Base-by-base conservation (phyloP, 345 rosid genomes). In the Pugionium cornutum region DNA sequence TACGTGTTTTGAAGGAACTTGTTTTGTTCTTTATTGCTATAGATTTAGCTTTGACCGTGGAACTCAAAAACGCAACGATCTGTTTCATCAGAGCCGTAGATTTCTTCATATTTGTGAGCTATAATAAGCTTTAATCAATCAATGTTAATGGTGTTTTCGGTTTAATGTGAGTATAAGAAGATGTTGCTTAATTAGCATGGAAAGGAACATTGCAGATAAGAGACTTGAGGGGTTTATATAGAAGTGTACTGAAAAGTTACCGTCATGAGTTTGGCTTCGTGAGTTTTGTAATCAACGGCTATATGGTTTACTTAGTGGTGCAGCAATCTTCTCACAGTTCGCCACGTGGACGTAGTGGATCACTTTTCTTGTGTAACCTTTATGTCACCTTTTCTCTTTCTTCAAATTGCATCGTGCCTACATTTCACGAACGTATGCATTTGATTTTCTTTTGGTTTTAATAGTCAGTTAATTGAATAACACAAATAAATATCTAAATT, bases 1-100 rank as follows among this genome's bases (percentile, higher is more conserved):
- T 66, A 9, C 89, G 73, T 58, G 84, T 77, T 68, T 79, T 82
- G 47, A 77, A 72, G 28, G 78, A 81, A 40, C 58, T 83, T 49
- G 81, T 72, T 75, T 81, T 84, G 80, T 64, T 76, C 78, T 82
- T 91, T 42, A 83, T 64, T 31, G 88, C 84, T 66, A 77, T n/a
- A 25, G 86, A 71, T 59, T 86, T 84, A 64, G 85, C 75, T 68
- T 77, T 87, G 28, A 75, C 83, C 6, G 18, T 18, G 18, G 18
- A 18, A 18, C 18, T 18, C 18, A 18, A 18, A 18, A 18, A 18
- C 18, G 18, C 67, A 46, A 81, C 41, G 32, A 86, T 55, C 18
- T 57, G 74, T 69, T 89, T 91, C 77, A 91, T 69, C 69, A 83
- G 75, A 45, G 76, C 75, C 42, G 83, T 67, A 28, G 80, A 82